Evolutionary conservation across 169 alveolate genomes (phyloP).

Genomic region (Cystoisospora suis): DNA sequence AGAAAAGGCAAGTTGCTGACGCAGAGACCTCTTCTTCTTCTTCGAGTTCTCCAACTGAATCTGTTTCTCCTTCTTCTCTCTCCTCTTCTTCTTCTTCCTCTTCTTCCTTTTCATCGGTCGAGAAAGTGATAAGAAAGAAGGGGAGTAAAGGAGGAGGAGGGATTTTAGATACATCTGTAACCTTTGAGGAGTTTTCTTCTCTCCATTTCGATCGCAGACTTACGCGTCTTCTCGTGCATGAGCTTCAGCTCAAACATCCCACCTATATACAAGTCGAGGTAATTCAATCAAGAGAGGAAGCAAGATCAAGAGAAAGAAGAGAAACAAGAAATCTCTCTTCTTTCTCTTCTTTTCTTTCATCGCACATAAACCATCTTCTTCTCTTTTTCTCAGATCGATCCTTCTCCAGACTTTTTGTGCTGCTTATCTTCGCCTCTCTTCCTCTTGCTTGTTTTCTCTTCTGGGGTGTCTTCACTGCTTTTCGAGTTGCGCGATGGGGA

Average conservation of each 20-base stretch:
- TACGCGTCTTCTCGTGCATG: conserved; percentile 32
- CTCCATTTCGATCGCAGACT: conserved; percentile 63
- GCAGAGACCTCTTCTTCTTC: not conserved
- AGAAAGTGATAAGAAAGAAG: not conserved
- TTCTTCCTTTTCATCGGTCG: not conserved
- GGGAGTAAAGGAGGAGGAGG: conserved; percentile 23
- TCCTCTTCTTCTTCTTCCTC: not conserved
- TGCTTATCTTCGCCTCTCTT: not conserved
- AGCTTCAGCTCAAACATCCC: conserved; percentile 56
- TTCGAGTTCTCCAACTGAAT: not conserved
- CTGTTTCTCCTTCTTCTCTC: not conserved
- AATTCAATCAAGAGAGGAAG: too few species aligned
- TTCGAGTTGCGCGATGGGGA: too few species aligned
- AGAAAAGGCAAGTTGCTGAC: not conserved
- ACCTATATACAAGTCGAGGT: conserved; percentile 66
- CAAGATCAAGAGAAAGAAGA: too few species aligned
- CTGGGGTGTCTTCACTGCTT: too few species aligned
- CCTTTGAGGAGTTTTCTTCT: conserved; percentile 48
- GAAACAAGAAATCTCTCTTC: too few species aligned
- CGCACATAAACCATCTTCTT: not conserved
- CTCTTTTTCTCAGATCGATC: not conserved
- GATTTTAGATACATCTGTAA: conserved; percentile 41
- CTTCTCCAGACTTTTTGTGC: not conserved
- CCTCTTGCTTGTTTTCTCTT: too few species aligned
- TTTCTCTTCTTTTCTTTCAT: not conserved